phyloP scores from a whole-genome alignment of 2,329 filamentous ascomycete genomes.

The Stagonosporopsis chrysanthemi region DNA sequence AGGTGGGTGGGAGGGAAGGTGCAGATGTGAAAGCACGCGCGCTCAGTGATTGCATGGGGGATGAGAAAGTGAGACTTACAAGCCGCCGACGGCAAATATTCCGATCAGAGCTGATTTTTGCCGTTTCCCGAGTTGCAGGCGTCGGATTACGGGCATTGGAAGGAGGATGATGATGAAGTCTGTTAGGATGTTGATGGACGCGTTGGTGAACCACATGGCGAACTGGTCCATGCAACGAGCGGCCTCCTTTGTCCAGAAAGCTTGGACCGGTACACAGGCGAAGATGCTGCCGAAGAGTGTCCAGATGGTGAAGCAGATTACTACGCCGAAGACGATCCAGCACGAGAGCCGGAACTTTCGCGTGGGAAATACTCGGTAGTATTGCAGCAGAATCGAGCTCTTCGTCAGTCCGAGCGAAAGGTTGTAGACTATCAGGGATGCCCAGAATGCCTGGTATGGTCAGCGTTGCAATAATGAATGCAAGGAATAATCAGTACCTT shows the following conservation, averaged over 20 bases:
- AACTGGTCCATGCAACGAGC: slow-evolving; percentile 44
- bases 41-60: not conserved
- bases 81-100: slow-evolving; percentile 51
- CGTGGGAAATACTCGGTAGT: slow-evolving; percentile 42
- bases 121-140: slow-evolving; percentile 43
- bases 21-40: slow-evolving; percentile 18
- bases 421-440: slow-evolving; percentile 44
- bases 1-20: slow-evolving; percentile 5
- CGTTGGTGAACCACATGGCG: slow-evolving; percentile 44
- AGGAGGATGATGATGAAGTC: slow-evolving; percentile 46
- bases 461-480: not conserved
- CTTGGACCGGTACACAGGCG: slow-evolving; percentile 41
- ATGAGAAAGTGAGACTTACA: slow-evolving; percentile 41
- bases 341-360: slow-evolving; percentile 37
- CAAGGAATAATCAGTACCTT: slow-evolving; percentile 26
- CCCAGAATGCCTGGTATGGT: slow-evolving; percentile 40
- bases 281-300: slow-evolving; percentile 45
- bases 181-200: slow-evolving; percentile 42
- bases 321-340: slow-evolving; percentile 35
- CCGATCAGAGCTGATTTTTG: slow-evolving; percentile 49
- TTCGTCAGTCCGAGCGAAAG: slow-evolving; percentile 45
- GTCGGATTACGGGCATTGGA: slow-evolving; percentile 45
- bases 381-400: slow-evolving; percentile 44
- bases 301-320: slow-evolving; percentile 40
- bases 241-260: slow-evolving; percentile 43